Percentiles rank a stretch among this genome's conserved stretches.
Evolutionary conservation across 2,329 filamentous ascomycete genomes (phyloP).

Genomic region (Neofusicoccum laricinum): DNA sequence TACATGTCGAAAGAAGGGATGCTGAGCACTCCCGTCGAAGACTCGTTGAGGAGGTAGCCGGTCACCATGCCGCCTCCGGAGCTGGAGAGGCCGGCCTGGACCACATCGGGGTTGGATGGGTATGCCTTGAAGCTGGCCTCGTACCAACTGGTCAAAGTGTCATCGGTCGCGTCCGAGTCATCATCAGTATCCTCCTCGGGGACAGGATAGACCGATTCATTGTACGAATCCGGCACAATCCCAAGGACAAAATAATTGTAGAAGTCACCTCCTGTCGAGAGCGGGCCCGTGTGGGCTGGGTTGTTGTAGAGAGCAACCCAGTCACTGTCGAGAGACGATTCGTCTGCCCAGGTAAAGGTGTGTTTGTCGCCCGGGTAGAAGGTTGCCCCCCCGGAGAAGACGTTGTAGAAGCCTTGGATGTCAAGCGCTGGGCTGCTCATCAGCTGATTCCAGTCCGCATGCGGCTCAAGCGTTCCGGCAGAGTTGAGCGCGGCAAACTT

Average conservation of each 20-base stretch:
- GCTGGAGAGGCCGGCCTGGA: slow-evolving; percentile 23
- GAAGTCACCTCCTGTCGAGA: slow-evolving; percentile 42
- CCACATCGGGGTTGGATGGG: slow-evolving; percentile 23
- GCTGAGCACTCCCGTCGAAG: slow-evolving; percentile 41
- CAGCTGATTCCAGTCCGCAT: slow-evolving; percentile 43
- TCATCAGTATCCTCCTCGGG: not conserved
- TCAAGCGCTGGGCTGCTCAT: slow-evolving; percentile 24
- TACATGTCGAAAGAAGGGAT: slow-evolving; percentile 37
- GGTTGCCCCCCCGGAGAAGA: slow-evolving; percentile 27
- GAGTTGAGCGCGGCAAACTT: slow-evolving; percentile 28
- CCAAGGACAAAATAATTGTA: slow-evolving; percentile 45
- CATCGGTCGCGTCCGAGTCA: not conserved
- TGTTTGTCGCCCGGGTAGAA: slow-evolving; percentile 21
- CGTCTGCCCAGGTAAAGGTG: slow-evolving; percentile 33
- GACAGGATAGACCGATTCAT: not conserved
- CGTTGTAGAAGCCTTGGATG: slow-evolving; percentile 25
- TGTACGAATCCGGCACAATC: slow-evolving; percentile 23
- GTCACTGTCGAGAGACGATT: slow-evolving; percentile 19
- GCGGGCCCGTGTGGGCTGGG: slow-evolving; percentile 22
- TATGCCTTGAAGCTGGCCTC: slow-evolving; percentile 22
- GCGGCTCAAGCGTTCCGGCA: slow-evolving; percentile 35
- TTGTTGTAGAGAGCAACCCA: slow-evolving; percentile 26
- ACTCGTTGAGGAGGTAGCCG: slow-evolving; percentile 42
- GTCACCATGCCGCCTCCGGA: slow-evolving; percentile 27
- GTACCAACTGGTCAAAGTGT: slow-evolving; percentile 20